Conservation (phyloP, 371 early-diverging fungal genomes). For the Mucor irregularis region DNA sequence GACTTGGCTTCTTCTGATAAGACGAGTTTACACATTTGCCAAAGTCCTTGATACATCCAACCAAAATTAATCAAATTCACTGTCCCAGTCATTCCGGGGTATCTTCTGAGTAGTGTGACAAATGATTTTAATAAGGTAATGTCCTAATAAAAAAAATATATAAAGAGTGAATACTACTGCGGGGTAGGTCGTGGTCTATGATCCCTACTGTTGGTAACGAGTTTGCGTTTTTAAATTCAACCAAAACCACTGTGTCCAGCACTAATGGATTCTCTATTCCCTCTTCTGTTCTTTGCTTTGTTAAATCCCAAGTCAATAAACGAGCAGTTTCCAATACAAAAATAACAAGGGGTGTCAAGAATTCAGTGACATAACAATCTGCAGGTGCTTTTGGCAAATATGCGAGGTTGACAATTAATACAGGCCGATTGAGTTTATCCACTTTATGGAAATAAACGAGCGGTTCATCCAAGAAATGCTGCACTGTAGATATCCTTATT, state of each 20-base stretch:
- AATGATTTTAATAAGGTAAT: conserved; percentile 27
- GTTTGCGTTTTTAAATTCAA: conserved; percentile 41
- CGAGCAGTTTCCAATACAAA: conserved; percentile 45
- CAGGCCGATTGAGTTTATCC: conserved; percentile 37
- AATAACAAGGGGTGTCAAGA: conserved; percentile 32
- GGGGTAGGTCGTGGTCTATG: neutral
- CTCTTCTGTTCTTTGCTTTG: conserved; percentile 18
- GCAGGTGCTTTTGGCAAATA: conserved; percentile 25
- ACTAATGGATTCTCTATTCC: conserved; percentile 20
- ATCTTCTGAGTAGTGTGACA: conserved; percentile 36
- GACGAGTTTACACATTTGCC: conserved; percentile 51
- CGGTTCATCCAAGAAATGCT: conserved; percentile 25
- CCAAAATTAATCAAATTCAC: conserved; percentile 46
- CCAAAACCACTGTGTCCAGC: conserved; percentile 32
- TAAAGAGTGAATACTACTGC: neutral
- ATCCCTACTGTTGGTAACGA: conserved; percentile 33
- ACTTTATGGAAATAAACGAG: conserved; percentile 41
- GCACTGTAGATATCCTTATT: conserved; percentile 11
- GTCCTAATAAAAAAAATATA: conserved; percentile 25
- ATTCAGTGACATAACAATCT: conserved; percentile 20
- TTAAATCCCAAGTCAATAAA: conserved; percentile 23
- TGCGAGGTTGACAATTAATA: conserved; percentile 34
- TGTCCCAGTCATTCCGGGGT: conserved; percentile 38
- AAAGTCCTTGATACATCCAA: conserved; percentile 52
- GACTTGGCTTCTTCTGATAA: conserved; percentile 46